Base-by-base conservation (phyloP, 2,329 filamentous ascomycete species). In the Neopestalotiopsis clavispora region DNA sequence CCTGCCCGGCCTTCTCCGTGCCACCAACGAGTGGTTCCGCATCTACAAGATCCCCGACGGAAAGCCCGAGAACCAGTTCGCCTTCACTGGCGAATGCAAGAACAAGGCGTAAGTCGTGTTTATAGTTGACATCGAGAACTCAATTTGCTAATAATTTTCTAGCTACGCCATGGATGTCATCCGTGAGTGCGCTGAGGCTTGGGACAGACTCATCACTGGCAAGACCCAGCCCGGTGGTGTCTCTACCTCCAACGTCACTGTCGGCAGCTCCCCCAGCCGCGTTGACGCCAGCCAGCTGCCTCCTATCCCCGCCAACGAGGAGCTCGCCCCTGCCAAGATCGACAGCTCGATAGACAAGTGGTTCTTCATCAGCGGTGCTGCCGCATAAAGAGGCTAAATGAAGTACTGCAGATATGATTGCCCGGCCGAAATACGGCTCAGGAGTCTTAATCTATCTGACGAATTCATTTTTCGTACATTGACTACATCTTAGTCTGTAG, bases 31-130 rank as follows among this genome's bases (percentile, higher is more conserved):
- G 89, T 99, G 96, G 96, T 99, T 99, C 94, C 94, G 96, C 84
- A 99, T 99, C 90, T 99, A 99, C 92, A 99, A 99, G 90, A 99
- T 99, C 85, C 96, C 96, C 81, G 96, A 99, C 81, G 96, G 96
- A 89, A 99, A 99, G 94, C 95, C 95, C 78, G 96, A 99, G 92
- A 99, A 99, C 91, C 96, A 98, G 87, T 99, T 99, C 81, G 96
- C 96, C 79, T 99, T 99, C 89, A 98, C 95, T 70, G 96, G 96
- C 87, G 96, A 99, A 89, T 98, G 95, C 93, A 99, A 99, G 92
- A 99, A 99, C 92, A 97, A 95, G 91, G 94, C 92, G 92, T 94
- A 76, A 74, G 88, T 76, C 64, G 2, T 3, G 56, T 28, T 56
- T 61, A 28, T 28, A 28, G 38, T 4, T 38, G 58, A n/a, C 45